Base-by-base conservation (phyloP, 1,284 basidiomycete genomes). In the Cutaneotrichosporon daszewskae region DNA sequence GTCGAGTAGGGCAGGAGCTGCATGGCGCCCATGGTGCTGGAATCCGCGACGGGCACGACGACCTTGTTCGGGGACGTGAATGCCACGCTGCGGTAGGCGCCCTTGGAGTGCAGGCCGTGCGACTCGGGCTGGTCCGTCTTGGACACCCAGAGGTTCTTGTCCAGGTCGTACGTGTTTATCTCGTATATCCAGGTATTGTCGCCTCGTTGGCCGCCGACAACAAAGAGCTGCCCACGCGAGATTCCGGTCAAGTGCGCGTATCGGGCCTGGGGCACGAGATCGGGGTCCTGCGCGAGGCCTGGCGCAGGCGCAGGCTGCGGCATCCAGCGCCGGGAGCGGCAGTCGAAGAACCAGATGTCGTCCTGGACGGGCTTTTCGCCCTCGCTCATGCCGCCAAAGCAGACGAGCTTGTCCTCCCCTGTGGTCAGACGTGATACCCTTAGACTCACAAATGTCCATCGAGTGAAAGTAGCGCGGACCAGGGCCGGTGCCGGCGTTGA, bases 241-340 rank as follows among this genome's bases (percentile, higher is more conserved):
- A 92, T 77, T 9, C 87, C 83, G 24, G 86, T 89, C 13, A 94
- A 76, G 66, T 95, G 90, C 6, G 90, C 90, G 64, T 94, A 95
- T 49, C 90, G 83, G 14, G 87, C 81, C 26, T 83, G 82, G 1
- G 87, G 87, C 13, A 78, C 53, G 6, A 82, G 49, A 1, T 74
- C 22, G 54, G 63, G 53, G 53, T 64, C 56, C 35, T 62, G 59
- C 49, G 22, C 55, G 12, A 41, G 14, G 24, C 29, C 26, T 9
- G 39, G 39, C 13, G 20, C 17, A n/a, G 50, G 53, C 10, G 47
- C 46, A 4, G 60, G 56, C 39, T 56, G 63, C 1, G 56, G 79
- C 16, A 87, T 67, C 90, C 90, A 94, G 59, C 72, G 77, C 37
- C 76, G 74, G 5, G 79, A 76, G 7, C 76, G 65, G 50, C 89